Percentiles rank a stretch among this genome's conserved stretches.
phyloP scores from a whole-genome alignment of 177 flowering plant genomes.

The Vitis hybrid region DNA sequence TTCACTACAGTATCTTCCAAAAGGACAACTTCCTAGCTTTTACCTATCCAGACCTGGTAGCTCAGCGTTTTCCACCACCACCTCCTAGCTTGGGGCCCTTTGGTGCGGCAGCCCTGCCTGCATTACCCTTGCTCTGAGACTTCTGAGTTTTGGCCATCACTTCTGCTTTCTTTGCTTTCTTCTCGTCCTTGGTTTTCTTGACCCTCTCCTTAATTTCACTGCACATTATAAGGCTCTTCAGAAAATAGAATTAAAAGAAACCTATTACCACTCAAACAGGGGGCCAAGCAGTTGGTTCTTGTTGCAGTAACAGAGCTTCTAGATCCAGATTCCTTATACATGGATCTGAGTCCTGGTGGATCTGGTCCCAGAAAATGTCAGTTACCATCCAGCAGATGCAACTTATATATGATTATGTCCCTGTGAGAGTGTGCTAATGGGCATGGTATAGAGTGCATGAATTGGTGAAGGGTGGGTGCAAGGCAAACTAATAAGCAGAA shows the following conservation, averaged over 20 bases:
- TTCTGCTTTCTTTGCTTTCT: constrained; percentile 13
- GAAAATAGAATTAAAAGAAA: background rate
- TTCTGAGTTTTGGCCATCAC: constrained; percentile 8
- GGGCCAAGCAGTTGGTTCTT: background rate
- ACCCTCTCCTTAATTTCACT: constrained; percentile 15
- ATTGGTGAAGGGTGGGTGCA: no score
- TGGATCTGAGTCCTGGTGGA: no score
- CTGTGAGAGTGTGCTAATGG: no score
- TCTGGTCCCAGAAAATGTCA: no score
- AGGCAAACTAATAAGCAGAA: background rate
- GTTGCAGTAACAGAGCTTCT: background rate
- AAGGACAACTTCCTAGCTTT: background rate
- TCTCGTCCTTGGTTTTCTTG: constrained; percentile 9
- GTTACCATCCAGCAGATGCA: no score
- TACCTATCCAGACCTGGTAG: background rate
- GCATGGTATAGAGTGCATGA: no score
- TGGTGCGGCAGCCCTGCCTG: background rate
- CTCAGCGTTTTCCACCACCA: constrained; percentile 17
- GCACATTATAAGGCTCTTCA: background rate
- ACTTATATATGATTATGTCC: no score
- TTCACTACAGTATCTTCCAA: no score
- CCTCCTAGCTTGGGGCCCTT: constrained; percentile 8
- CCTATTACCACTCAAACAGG: background rate
- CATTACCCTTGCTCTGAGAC: background rate
- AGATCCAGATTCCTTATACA: background rate